These are phyloP conservation scores for Fraxinus quadrangulata DNA, from an alignment of 257 asterid species.

Conservation along the genomic window DNA sequence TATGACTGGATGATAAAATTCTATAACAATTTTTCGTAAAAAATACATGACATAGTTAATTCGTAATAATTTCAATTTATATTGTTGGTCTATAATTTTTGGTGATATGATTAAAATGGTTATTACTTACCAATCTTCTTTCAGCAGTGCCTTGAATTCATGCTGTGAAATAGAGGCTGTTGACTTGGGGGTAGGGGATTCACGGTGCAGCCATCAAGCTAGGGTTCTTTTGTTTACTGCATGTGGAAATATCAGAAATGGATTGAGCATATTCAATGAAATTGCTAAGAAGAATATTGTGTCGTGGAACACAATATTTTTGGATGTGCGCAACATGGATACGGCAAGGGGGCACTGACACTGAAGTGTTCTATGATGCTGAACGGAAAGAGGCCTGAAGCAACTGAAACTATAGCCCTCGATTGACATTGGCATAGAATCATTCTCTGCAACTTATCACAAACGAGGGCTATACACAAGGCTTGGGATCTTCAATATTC, in stretches of 20 bases:
- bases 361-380: neutral
- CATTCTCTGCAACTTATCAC: too few species aligned
- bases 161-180: conserved; percentile 55
- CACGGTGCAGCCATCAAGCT: conserved; percentile 64
- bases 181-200: conserved; percentile 68
- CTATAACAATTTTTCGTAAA: too few species aligned
- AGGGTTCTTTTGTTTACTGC: conserved; percentile 61
- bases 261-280: conserved; percentile 48
- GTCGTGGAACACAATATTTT: conserved; percentile 80
- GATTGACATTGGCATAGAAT: too few species aligned
- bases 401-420: too few species aligned
- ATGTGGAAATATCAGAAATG: conserved; percentile 62
- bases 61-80: too few species aligned
- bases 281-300: conserved; percentile 61
- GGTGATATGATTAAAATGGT: conserved; percentile 55
- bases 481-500: too few species aligned
- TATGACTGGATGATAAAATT: too few species aligned
- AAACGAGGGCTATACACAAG: too few species aligned
- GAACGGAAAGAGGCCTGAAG: too few species aligned
- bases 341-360: conserved; percentile 50
- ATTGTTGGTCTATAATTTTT: conserved; percentile 17
- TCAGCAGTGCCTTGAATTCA: conserved; percentile 80
- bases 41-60: too few species aligned
- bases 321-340: conserved; percentile 86
- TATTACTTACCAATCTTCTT: conserved; percentile 76